These are phyloP conservation scores for Annulohypoxylon maeteangense DNA, from an alignment of 495 filamentous ascomycete genomes.

Conservation along the genomic window DNA sequence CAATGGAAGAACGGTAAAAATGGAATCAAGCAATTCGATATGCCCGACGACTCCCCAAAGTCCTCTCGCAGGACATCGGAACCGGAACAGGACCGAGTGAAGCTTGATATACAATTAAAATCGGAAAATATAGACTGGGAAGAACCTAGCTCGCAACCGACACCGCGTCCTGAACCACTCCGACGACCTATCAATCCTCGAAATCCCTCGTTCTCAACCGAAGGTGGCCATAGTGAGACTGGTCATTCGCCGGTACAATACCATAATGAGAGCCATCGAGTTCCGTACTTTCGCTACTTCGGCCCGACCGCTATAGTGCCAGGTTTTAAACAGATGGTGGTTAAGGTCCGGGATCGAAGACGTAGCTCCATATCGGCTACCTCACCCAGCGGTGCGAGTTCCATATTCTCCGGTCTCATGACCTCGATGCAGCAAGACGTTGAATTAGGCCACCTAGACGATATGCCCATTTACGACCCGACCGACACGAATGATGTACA, in stretches of 20 bases:
- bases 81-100: conserved; percentile 40
- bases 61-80: conserved; percentile 35
- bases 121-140: conserved; percentile 46
- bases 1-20: conserved; percentile 46
- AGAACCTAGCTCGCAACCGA: conserved; percentile 45
- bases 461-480: conserved; percentile 81
- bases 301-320: conserved; percentile 89
- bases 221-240: conserved; percentile 54
- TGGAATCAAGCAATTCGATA: conserved; percentile 35
- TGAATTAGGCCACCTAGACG: conserved; percentile 66
- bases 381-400: conserved; percentile 50
- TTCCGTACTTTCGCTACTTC: conserved; percentile 89
- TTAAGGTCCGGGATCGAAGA: conserved; percentile 68
- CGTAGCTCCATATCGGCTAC: conserved; percentile 59
- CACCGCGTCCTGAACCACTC: conserved; percentile 43
- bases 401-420: conserved; percentile 43
- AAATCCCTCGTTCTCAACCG: conserved; percentile 53
- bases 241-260: conserved; percentile 56
- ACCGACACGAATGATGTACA: conserved; percentile 73
- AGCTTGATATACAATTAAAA: conserved; percentile 40
- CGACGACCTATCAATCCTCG: conserved; percentile 39
- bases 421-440: conserved; percentile 52
- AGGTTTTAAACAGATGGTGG: conserved; percentile 93
- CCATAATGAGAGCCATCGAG: conserved; percentile 68
- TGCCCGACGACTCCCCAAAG: conserved; percentile 34